Base-by-base conservation (phyloP, 345 rosid species). In the Raphanus raphanistrum region DNA sequence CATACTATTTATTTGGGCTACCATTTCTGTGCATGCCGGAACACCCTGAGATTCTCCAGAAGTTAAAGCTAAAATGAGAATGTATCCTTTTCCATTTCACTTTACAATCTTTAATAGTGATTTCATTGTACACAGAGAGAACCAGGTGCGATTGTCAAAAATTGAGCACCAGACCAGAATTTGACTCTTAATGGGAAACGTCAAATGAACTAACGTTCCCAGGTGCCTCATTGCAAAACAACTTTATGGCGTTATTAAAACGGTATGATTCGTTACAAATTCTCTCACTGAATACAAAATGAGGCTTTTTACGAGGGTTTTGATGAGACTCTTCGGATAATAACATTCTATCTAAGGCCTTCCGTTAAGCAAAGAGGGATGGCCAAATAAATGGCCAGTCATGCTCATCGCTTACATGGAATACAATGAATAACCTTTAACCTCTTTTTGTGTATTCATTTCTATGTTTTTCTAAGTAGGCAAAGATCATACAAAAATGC, bases 1-100 rank as follows among this genome's bases (percentile, higher is more conserved):
- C 97, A 90, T 67, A 85, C 87, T 74, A 88, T 81, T 2, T 2
- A 93, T 92, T 90, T 90, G 97, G 96, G 86, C 96, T 2, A 81
- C 92, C 31, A 62, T 93, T 79, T 85, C 84, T 52, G 87, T 93
- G 12, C 96, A 93, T 21, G 21, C 21, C 0, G 61, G 77, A 87
- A 35, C 88, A 94, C 64, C 90, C 92, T 1, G 81, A 92, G 67
- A 66, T 85, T 71, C 83, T 89, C 3, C 70, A 79, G 33, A 89
- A 85, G 75, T 94, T 96, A 27, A 89, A 84, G 93, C 94, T 90
- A 8, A 15, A 33, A 26, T 21, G 27, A 28, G 43, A 17, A 31
- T 5, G 12, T 1, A 13, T 8, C 9, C 4, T 60, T 55, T 35
- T 29, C 70, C 66, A 48, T 69, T 67, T 73, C 28, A 11, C 0